Evolutionary conservation across 345 rosid genomes (phyloP).

Genomic region (Firmiana major): DNA sequence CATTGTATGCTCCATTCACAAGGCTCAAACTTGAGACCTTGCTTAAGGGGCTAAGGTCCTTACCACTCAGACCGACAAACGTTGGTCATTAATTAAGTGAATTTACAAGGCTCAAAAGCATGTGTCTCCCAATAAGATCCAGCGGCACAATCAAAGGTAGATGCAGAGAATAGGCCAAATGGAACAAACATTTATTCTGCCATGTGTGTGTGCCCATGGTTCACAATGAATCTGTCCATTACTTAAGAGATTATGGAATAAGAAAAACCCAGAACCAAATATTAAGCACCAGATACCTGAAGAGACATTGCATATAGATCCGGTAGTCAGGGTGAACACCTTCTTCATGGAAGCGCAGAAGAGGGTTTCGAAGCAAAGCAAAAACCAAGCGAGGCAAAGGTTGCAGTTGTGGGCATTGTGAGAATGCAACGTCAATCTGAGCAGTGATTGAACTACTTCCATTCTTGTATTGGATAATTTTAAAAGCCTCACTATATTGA

Average conservation of each 20-base stretch:
- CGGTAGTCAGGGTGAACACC: constrained; percentile 96
- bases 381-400: constrained; percentile 83
- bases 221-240: constrained; percentile 3
- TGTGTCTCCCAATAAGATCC: background rate
- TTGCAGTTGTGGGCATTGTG: constrained; percentile 90
- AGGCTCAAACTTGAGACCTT: too few species aligned
- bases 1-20: too few species aligned
- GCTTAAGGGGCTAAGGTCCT: too few species aligned
- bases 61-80: too few species aligned
- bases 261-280: background rate
- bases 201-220: background rate
- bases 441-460: constrained; percentile 50
- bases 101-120: background rate
- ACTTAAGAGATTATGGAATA: background rate
- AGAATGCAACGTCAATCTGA: constrained; percentile 81
- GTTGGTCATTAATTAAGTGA: background rate
- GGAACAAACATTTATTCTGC: background rate
- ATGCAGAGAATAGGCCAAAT: background rate
- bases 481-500: constrained; percentile 72
- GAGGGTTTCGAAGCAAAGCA: constrained; percentile 91
- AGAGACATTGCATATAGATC: constrained; percentile 93
- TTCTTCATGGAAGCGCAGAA: constrained; percentile 93
- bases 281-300: constrained; percentile 54
- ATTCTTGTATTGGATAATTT: constrained; percentile 58
- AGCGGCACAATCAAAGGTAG: background rate